These are phyloP conservation scores for Helianthus tuberosus DNA, from an alignment of 129 eudicot species.

Conservation along the genomic window DNA sequence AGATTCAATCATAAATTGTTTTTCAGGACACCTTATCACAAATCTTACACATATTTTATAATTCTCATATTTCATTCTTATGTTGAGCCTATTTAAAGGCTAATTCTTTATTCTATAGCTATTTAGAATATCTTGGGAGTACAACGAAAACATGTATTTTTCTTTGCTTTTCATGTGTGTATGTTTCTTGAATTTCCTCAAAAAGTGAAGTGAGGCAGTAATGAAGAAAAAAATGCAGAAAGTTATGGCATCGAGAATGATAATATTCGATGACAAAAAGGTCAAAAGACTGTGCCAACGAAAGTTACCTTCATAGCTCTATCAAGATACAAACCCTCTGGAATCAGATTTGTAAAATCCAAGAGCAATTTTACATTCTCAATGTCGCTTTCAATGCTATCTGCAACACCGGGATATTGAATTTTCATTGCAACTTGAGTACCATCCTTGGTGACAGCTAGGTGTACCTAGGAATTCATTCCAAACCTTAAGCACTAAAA, in stretches of 20 bases:
- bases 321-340: conserved; percentile 80
- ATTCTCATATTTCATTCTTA: too few relatives aligned
- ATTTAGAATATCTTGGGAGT: too few relatives aligned
- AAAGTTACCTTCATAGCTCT: conserved; percentile 83
- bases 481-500: conserved; percentile 1
- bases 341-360: conserved; percentile 80
- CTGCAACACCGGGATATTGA: conserved; percentile 98
- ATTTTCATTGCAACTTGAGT: conserved; percentile 87
- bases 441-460: conserved; percentile 87
- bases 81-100: too few relatives aligned
- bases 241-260: conserved; percentile 7
- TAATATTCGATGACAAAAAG: conserved; percentile 16
- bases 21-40: not conserved
- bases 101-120: too few relatives aligned
- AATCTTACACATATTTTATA: not conserved
- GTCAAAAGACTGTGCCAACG: not conserved
- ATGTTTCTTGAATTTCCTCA: not conserved
- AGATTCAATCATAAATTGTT: conserved; percentile 1
- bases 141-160: too few relatives aligned
- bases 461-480: conserved; percentile 67
- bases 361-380: conserved; percentile 83
- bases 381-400: conserved; percentile 99
- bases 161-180: not conserved
- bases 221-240: not conserved
- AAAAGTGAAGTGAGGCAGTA: not conserved